Base-by-base conservation (phyloP, 1,284 basidiomycete species). In the Malassezia caprae region DNA sequence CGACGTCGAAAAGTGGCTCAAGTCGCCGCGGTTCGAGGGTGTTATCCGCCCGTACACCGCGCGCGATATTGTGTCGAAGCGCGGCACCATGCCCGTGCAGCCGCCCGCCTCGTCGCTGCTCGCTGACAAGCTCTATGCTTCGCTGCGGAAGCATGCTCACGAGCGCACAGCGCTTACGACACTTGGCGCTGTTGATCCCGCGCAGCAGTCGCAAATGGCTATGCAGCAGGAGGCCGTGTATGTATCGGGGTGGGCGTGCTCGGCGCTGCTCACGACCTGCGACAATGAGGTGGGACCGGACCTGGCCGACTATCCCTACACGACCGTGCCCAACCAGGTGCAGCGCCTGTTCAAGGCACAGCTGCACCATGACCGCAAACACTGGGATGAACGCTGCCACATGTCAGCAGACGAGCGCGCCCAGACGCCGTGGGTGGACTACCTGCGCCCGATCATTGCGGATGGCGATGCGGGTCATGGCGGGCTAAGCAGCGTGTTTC, bases 201-300 rank as follows among this genome's bases (percentile, higher is more conserved):
- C 90, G 3, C 89, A 93, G 77, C 88, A 90, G 84, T 89, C 90
- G 0, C 93, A 99, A 77, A 96, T 96, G 90, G 94, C 90, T 8
- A 82, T 82, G 68, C 82, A 90, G 76, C 88, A 94, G 70, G 89
- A 96, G 73, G 86, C 89, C 21, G 86, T 96, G 45, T 98, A 98
- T 75, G 81, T 99, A 24, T 94, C 89, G 35, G 93, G 93, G 24
- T 99, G 93, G 91, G 96, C 90, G 57, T 82, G 90, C 53, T 80
- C 89, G 48, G 89, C 88, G 23, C 71, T 74, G 13, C 61, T 75
- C 24, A 74, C 71, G 32, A 94, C 90, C 1, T 86, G 84, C 27
- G 87, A 83, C 69, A 91, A 96, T 71, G 94, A 98, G 78, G 91
- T 96, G 51, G 93, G 93, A 41, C 93, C 93, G 35, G 93, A 98